These are phyloP conservation scores for Pyricularia pennisetigena DNA, from an alignment of 2,329 filamentous ascomycete species.

Conservation along the genomic window DNA sequence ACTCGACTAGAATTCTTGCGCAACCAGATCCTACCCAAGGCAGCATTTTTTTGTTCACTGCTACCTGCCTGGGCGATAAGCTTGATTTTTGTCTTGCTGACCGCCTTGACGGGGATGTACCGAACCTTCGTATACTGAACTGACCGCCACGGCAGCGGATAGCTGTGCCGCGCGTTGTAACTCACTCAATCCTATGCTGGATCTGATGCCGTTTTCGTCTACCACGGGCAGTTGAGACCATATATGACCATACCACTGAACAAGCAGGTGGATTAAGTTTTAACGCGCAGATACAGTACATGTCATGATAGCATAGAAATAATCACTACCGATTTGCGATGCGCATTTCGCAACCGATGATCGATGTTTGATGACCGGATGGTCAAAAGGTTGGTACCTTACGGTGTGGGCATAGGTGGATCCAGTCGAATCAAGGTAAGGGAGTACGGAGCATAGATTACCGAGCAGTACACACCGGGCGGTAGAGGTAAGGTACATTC, in stretches of 20 bases:
- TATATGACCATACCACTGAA: neutral
- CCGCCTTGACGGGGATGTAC: neutral
- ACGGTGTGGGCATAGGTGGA: neutral
- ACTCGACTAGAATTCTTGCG: neutral
- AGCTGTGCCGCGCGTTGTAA: neutral
- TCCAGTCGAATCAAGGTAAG: neutral
- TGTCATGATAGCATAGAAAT: neutral
- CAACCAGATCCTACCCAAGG: neutral
- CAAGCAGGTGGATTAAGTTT: neutral
- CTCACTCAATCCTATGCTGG: neutral
- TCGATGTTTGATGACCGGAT: neutral
- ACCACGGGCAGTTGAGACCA: neutral
- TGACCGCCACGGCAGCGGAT: neutral
- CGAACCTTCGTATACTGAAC: neutral
- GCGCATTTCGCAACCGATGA: neutral
- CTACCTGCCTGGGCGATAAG: neutral
- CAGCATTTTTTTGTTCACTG: neutral
- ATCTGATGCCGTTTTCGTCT: neutral
- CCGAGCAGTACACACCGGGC: neutral
- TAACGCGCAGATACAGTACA: neutral
- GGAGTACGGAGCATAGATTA: neutral
- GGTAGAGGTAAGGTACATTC: neutral
- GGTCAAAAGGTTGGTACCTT: neutral
- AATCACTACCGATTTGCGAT: neutral
- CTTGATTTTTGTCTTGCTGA: neutral